These are phyloP conservation scores for Saksenaea vasiformis DNA, from an alignment of 371 early-diverging fungal genomes.

Conservation along the genomic window DNA sequence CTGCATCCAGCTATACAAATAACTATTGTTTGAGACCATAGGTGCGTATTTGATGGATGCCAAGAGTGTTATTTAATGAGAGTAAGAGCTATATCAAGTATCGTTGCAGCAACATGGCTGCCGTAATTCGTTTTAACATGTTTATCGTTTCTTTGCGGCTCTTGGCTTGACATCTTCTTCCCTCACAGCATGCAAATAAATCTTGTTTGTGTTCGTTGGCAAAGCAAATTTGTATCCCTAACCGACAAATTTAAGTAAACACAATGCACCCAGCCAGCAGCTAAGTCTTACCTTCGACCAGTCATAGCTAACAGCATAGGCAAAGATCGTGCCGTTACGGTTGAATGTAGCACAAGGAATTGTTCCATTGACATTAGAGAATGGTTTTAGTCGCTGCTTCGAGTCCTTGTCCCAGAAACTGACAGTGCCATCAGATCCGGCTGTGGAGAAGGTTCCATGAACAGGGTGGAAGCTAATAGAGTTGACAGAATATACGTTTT, in stretches of 20 bases:
- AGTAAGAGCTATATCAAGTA: too few species aligned
- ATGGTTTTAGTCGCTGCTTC: constrained; percentile 75
- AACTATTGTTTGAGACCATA: too few species aligned
- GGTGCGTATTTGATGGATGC: too few species aligned
- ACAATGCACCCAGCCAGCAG: too few species aligned
- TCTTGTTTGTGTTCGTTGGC: constrained; percentile 54
- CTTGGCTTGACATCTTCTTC: constrained; percentile 84
- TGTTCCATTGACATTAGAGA: constrained; percentile 60
- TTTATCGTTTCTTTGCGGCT: constrained; percentile 57
- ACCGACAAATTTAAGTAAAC: neutral
- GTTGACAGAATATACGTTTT: constrained; percentile 79
- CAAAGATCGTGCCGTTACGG: constrained; percentile 85
- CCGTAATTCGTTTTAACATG: constrained; percentile 34
- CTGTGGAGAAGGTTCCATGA: constrained; percentile 90
- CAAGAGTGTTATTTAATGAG: too few species aligned
- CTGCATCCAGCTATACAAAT: too few species aligned
- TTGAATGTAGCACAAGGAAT: constrained; percentile 84
- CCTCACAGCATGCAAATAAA: constrained; percentile 74
- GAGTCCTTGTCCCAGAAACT: constrained; percentile 94
- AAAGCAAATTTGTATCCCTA: constrained; percentile 59
- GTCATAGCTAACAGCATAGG: constrained; percentile 95
- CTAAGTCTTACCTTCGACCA: constrained; percentile 83
- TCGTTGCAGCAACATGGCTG: too few species aligned
- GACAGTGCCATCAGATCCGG: constrained; percentile 90
- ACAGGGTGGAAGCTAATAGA: constrained; percentile 83